Conservation (phyloP, 768 basidiomycete species). For the Fibroporia radiculosa region DNA sequence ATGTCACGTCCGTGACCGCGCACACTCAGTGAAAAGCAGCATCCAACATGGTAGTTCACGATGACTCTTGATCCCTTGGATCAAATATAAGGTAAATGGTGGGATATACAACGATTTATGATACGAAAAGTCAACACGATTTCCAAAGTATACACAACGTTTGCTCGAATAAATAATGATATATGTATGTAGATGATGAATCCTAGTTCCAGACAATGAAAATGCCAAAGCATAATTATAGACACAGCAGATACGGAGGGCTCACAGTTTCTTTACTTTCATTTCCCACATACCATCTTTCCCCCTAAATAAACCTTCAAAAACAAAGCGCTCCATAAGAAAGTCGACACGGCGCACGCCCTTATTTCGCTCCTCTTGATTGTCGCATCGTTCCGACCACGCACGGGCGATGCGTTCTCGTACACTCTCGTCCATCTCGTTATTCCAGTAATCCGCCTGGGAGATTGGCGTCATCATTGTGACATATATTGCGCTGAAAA, state of each 20-base stretch:
- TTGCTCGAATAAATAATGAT: not conserved
- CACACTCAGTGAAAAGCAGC: too few relatives aligned
- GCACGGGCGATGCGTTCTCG: slow-evolving; percentile 35
- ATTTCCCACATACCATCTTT: slow-evolving; percentile 61
- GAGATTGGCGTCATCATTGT: slow-evolving; percentile 39
- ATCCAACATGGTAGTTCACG: too few relatives aligned
- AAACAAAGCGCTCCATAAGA: slow-evolving; percentile 42
- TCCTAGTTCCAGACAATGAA: not conserved
- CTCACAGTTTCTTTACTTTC: slow-evolving; percentile 33
- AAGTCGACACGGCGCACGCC: slow-evolving; percentile 58
- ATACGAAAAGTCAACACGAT: too few relatives aligned
- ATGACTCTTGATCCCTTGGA: too few relatives aligned
- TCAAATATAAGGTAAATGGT: too few relatives aligned
- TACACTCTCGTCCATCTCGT: slow-evolving; percentile 40
- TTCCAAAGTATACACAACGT: not conserved
- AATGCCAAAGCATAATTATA: not conserved
- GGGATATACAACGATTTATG: too few relatives aligned
- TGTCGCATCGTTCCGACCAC: slow-evolving; percentile 37
- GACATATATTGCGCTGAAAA: slow-evolving; percentile 39
- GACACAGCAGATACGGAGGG: not conserved
- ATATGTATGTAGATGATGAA: too few relatives aligned
- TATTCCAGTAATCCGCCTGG: slow-evolving; percentile 51
- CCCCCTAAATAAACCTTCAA: slow-evolving; percentile 46
- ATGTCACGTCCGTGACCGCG: too few relatives aligned
- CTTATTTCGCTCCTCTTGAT: slow-evolving; percentile 23